phyloP scores from a whole-genome alignment of 345 rosid genomes.

The Gossypium ekmanianum region DNA sequence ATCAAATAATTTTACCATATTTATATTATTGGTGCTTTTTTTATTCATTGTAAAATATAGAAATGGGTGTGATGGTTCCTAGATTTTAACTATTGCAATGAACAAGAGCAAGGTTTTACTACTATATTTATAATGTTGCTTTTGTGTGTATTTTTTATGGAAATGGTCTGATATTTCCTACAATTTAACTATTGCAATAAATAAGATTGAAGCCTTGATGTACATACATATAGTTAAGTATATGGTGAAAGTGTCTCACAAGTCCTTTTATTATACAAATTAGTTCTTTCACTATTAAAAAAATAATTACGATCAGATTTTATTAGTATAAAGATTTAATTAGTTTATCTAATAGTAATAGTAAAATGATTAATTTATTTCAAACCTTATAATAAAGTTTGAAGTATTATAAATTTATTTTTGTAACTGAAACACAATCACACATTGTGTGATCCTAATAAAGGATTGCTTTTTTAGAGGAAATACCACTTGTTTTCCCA shows the following conservation, averaged over 20 bases:
- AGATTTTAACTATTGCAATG: conserved; percentile 5
- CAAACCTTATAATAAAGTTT: too few relatives aligned
- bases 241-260: too few relatives aligned
- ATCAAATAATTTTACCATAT: neutral
- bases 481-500: too few relatives aligned
- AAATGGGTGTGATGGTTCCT: conserved; percentile 4
- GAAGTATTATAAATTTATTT: neutral
- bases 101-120: neutral
- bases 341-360: too few relatives aligned
- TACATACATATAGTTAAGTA: too few relatives aligned
- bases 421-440: neutral
- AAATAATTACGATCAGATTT: too few relatives aligned
- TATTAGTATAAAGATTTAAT: too few relatives aligned
- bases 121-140: neutral
- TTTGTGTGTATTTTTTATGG: neutral
- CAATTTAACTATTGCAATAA: neutral
- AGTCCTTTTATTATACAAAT: too few relatives aligned
- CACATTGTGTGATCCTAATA: neutral
- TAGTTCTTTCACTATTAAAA: too few relatives aligned
- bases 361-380: too few relatives aligned
- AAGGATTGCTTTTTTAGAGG: neutral
- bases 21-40: neutral
- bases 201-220: too few relatives aligned
- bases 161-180: neutral
- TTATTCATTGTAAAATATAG: neutral